These are phyloP conservation scores for Gorgonomyces haynaldii DNA, from an alignment of 192 early-diverging fungal genomes.

Conservation along the genomic window DNA sequence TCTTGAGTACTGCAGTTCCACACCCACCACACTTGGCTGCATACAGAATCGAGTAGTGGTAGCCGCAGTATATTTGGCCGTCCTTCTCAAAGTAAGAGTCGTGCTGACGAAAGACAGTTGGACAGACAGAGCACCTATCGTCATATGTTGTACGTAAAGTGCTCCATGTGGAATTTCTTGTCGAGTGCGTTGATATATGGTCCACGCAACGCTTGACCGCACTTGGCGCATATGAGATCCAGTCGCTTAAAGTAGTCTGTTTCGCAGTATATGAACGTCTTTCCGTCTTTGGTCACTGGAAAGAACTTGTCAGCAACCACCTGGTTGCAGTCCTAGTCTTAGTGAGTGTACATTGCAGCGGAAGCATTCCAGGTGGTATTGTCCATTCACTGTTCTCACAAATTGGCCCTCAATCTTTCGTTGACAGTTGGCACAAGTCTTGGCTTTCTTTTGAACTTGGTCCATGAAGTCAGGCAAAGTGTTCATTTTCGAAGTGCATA, in stretches of 20 bases:
- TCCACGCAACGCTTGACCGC: conserved; percentile 76
- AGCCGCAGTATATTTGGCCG: conserved; percentile 83
- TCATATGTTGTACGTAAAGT: conserved; percentile 55
- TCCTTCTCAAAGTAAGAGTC: conserved; percentile 96
- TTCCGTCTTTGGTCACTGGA: conserved; percentile 50
- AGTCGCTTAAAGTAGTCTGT: conserved; percentile 77
- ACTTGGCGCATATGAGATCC: conserved; percentile 74
- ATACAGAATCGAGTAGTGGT: conserved; percentile 84
- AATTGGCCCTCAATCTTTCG: conserved; percentile 71
- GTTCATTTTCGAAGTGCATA: too few species aligned
- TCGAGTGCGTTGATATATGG: conserved; percentile 86
- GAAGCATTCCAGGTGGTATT: conserved; percentile 92
- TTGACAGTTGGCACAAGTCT: conserved; percentile 56
- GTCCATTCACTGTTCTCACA: conserved; percentile 71
- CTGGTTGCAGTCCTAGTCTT: conserved; percentile 56
- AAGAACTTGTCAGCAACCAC: conserved; percentile 80
- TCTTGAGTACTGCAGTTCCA: conserved; percentile 85
- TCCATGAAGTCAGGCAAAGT: too few species aligned
- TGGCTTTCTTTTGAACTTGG: conserved; percentile 9
- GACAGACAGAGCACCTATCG: conserved; percentile 66
- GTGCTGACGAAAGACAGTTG: conserved; percentile 83
- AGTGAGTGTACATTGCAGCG: conserved; percentile 64
- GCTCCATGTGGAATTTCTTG: conserved; percentile 89
- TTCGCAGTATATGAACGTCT: conserved; percentile 63
- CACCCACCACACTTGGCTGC: conserved; percentile 95